Conservation (phyloP, 1,139 yeast genomes). For the Geotrichum europaeum region DNA sequence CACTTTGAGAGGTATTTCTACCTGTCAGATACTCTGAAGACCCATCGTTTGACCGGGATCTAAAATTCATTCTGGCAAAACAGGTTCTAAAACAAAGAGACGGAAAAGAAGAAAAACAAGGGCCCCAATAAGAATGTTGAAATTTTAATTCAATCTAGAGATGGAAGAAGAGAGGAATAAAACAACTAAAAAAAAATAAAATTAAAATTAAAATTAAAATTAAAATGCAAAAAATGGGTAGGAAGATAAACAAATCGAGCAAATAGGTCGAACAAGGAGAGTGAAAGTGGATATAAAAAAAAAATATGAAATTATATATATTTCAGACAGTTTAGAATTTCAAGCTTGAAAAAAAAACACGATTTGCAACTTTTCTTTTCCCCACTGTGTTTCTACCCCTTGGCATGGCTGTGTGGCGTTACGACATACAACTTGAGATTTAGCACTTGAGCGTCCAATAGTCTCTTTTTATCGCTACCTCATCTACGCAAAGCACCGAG, state of each 20-base stretch:
- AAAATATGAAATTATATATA: neutral
- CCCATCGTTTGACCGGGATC: neutral
- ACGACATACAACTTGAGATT: neutral
- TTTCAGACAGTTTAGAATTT: neutral
- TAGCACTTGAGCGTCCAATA: slow-evolving; percentile 25
- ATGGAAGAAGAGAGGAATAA: neutral
- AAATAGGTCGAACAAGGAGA: too few relatives aligned
- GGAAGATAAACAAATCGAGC: neutral
- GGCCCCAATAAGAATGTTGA: neutral
- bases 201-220: too few relatives aligned
- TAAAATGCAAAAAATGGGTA: neutral
- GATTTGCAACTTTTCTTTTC: neutral
- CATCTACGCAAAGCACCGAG: slow-evolving; percentile 24
- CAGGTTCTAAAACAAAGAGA: neutral
- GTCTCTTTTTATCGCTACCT: slow-evolving; percentile 23
- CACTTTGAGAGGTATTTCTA: neutral
- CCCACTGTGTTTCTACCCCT: neutral
- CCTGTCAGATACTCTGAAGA: neutral
- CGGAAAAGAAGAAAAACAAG: neutral
- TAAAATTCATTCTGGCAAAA: neutral
- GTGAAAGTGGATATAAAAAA: neutral
- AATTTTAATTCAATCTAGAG: neutral
- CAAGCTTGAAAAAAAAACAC: neutral
- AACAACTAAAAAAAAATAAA: neutral
- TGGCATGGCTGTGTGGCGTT: neutral